A percentile compares a stretch with the other conserved stretches of the same genome.
phyloP scores from a whole-genome alignment of 2,329 filamentous ascomycete species.

The Pezicula radicicola region DNA sequence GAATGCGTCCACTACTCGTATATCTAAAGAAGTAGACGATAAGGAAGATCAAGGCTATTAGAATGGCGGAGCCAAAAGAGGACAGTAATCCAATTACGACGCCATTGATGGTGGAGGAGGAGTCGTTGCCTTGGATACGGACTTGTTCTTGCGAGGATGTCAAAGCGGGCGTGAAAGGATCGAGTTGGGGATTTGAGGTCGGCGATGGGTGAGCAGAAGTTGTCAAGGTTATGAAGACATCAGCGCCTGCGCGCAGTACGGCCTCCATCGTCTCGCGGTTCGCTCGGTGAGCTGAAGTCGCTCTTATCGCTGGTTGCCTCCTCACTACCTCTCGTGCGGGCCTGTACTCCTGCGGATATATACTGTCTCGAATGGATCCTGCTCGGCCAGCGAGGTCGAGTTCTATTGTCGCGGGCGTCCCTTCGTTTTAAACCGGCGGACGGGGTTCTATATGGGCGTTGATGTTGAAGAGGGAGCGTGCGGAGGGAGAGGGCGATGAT shows the following conservation, averaged over 20 bases:
- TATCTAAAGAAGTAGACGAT: conserved; percentile 94
- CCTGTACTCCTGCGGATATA: not conserved
- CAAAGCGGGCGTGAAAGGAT: not conserved
- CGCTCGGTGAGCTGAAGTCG: not conserved
- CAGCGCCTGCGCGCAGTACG: conserved; percentile 16
- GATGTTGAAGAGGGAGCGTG: not conserved
- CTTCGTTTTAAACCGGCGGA: not conserved
- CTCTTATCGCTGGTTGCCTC: conserved; percentile 7
- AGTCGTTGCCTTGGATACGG: conserved; percentile 12
- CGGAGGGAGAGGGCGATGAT: not conserved
- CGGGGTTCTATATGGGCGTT: not conserved
- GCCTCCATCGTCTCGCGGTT: conserved; percentile 14
- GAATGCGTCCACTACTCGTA: conserved; percentile 81
- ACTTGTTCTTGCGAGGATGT: not conserved
- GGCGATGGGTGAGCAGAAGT: not conserved
- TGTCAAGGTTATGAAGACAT: conserved; percentile 18
- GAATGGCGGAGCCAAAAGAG: conserved; percentile 84
- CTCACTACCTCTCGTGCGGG: not conserved
- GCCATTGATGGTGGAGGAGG: conserved; percentile 57
- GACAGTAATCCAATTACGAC: conserved; percentile 94
- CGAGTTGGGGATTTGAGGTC: not conserved
- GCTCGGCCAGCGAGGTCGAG: conserved; percentile 2
- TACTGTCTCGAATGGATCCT: not conserved
- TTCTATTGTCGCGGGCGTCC: not conserved
- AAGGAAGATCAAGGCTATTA: conserved; percentile 76